Base-by-base conservation (phyloP, 768 basidiomycete genomes). In the Leccinum arenicola region DNA sequence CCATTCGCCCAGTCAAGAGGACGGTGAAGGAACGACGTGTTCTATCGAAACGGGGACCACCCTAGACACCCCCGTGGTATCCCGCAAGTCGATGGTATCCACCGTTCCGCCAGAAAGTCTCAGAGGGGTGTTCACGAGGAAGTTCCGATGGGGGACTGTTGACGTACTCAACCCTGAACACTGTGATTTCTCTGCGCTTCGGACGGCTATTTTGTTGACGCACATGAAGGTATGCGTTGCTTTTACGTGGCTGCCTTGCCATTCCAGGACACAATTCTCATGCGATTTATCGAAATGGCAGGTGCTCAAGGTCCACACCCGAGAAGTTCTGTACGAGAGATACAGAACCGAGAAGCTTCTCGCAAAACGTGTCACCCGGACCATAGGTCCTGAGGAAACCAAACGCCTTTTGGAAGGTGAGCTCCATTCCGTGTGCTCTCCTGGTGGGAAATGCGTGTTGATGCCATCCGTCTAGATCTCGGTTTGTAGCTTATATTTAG, bases 331-430 rank as follows among this genome's bases (percentile, higher is more conserved):
- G 74, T 98, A 98, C 72, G 95, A 98, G 78, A 88, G 87, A 66
- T 98, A 88, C 74, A 81, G 95, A 68, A 95, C 92, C 1, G 93
- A 94, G 77, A 93, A 93, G 74, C 82, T 95, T 57, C 84, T 95
- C 19, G 91, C 90, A 49, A 83, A 91, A 63, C 88, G 93, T 62
- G 92, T 89, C 21, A 93, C 92, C 21, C 81, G 82, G 65, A 82
- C 85, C 63, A 91, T 93, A 65, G 84, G 86, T 55, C 87, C 90
- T 54, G 87, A 86, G 63, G 84, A 91, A 68, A 78, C 86, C 65
- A 83, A 85, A 66, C 82, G 86, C 66, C 75, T 94, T 68, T 72
- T 93, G 65, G 81, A 89, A 80, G 89, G 91, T 89, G 58, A 43
- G 81, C 65, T 40, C 19, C 19, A 29, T 51, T 58, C 59, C 60